A percentile compares a stretch with the other conserved stretches of the same genome.
These are phyloP conservation scores for Halophytophthora batemanensis DNA, from an alignment of 352 stramenopile genomes.

Conservation along the genomic window DNA sequence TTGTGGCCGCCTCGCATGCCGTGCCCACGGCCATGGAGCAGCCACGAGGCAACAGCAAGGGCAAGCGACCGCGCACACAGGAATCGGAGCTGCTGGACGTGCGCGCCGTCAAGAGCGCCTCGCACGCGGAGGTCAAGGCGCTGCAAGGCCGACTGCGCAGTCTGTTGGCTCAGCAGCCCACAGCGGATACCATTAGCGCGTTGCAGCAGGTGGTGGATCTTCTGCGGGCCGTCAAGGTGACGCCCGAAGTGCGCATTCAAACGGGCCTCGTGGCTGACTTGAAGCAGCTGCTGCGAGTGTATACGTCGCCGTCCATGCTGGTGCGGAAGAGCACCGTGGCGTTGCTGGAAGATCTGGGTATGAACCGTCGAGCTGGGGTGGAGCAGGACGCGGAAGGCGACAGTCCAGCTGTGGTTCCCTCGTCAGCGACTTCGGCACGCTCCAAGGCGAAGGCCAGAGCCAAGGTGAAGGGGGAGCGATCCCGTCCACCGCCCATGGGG, in stretches of 20 bases:
- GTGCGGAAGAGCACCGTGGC: conserved; percentile 68
- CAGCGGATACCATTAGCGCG: conserved; percentile 53
- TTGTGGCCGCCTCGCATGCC: conserved; percentile 48
- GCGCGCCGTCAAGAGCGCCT: conserved; percentile 62
- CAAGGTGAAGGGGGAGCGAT: conserved; percentile 11
- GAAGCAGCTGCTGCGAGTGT: conserved; percentile 74
- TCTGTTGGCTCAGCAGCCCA: conserved; percentile 53
- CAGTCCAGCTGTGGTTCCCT: conserved; percentile 19
- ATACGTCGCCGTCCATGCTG: conserved; percentile 72
- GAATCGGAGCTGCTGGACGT: conserved; percentile 66
- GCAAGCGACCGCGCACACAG: conserved; percentile 60
- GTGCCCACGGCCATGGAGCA: conserved; percentile 49
- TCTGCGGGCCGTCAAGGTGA: conserved; percentile 72
- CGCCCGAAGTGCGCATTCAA: conserved; percentile 67
- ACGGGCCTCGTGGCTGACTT: conserved; percentile 68
- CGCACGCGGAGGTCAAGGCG: conserved; percentile 54
- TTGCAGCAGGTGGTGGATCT: conserved; percentile 80
- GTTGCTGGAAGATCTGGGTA: conserved; percentile 67
- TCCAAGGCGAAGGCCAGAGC: conserved; percentile 23
- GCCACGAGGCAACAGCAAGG: conserved; percentile 15
- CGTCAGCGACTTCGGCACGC: conserved; percentile 22
- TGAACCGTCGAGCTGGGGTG: conserved; percentile 48
- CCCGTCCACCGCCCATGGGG: conserved; percentile 5
- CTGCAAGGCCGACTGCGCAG: conserved; percentile 71
- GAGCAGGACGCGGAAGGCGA: conserved; percentile 52